Percentiles rank a stretch among this genome's conserved stretches.
Conservation (phyloP, 1,284 basidiomycete genomes). For the Pyrrhoderma noxium region DNA sequence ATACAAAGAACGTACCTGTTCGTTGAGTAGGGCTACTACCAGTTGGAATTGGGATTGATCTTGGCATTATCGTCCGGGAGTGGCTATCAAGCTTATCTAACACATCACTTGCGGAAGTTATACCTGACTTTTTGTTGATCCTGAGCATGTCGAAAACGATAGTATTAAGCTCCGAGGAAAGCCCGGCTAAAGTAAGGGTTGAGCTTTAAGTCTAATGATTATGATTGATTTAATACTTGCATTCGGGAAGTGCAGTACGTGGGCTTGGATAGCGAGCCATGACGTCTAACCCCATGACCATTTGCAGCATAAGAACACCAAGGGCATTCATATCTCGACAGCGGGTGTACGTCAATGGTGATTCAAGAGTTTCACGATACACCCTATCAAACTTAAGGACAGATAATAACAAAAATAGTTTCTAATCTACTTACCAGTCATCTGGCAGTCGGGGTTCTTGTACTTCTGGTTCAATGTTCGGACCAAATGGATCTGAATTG, state of each 20-base stretch:
- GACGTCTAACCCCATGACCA: constrained; percentile 66
- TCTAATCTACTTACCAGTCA: constrained; percentile 41
- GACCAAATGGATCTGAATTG: constrained; percentile 62
- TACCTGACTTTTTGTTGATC: constrained; percentile 35
- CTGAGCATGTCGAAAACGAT: constrained; percentile 51
- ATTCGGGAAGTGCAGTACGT: constrained; percentile 26
- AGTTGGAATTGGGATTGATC: constrained; percentile 3
- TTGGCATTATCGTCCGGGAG: background rate
- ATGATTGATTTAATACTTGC: constrained; percentile 17
- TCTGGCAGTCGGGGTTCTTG: constrained; percentile 47
- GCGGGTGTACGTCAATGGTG: constrained; percentile 59
- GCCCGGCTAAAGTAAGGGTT: background rate
- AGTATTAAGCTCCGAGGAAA: constrained; percentile 33
- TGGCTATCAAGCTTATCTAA: constrained; percentile 3
- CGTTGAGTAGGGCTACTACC: constrained; percentile 6
- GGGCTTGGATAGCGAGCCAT: constrained; percentile 36
- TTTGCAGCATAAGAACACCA: constrained; percentile 67
- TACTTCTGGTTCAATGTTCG: constrained; percentile 28
- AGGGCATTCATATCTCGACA: constrained; percentile 68
- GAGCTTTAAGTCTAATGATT: background rate
- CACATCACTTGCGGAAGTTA: constrained; percentile 2
- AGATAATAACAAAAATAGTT: background rate
- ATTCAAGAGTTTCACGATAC: constrained; percentile 62
- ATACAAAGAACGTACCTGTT: background rate
- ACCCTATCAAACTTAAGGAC: constrained; percentile 37